Evolutionary conservation across 371 early-diverging fungal species (phyloP).

Genomic region (Blakeslea trispora): DNA sequence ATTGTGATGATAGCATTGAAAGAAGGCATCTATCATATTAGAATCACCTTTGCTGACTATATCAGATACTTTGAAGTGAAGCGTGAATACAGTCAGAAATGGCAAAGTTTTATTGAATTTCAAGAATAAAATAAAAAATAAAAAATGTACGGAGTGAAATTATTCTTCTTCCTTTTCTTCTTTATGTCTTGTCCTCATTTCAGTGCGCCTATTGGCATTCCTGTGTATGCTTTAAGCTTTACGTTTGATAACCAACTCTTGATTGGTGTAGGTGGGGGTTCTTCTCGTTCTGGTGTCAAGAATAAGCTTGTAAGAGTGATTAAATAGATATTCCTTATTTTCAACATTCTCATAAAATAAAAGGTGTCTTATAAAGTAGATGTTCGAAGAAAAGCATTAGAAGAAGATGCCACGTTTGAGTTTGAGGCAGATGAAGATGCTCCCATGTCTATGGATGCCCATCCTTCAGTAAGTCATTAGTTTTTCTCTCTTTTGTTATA

Average conservation of each 20-base stretch:
- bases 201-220: slow-evolving; percentile 58
- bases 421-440: slow-evolving; percentile 68
- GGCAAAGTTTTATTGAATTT: slow-evolving; percentile 44
- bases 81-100: slow-evolving; percentile 36
- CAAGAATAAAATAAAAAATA: slow-evolving; percentile 33
- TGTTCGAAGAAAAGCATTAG: slow-evolving; percentile 47
- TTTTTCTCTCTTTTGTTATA: too few species aligned
- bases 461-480: slow-evolving; percentile 59
- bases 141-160: too few species aligned
- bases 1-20: slow-evolving; percentile 37
- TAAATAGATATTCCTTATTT: too few species aligned
- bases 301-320: slow-evolving; percentile 64
- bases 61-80: slow-evolving; percentile 37
- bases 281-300: slow-evolving; percentile 67
- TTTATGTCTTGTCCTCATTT: slow-evolving; percentile 37
- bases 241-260: slow-evolving; percentile 59
- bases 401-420: slow-evolving; percentile 49
- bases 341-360: background rate
- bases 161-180: background rate
- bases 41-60: slow-evolving; percentile 41
- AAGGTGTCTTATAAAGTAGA: slow-evolving; percentile 62
- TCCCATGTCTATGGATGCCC: slow-evolving; percentile 69
- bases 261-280: slow-evolving; percentile 74
- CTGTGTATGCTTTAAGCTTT: slow-evolving; percentile 66
- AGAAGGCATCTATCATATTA: slow-evolving; percentile 57